Evolutionary conservation across 139 green algal species (phyloP).

Genomic region (Chlamydomonas applanata): DNA sequence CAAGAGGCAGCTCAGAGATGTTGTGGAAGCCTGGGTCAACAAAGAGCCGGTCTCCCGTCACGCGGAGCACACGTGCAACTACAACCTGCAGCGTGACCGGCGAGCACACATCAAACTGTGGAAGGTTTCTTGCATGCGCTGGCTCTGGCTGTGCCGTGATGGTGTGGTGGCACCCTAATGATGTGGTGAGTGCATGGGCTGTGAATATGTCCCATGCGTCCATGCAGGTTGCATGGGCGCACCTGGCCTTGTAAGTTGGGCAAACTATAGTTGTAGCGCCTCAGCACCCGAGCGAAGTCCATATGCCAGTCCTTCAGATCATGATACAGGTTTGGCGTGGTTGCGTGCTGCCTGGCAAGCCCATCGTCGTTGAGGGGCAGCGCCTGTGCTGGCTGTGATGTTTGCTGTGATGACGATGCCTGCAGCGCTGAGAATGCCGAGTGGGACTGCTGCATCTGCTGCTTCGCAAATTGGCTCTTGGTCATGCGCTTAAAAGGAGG

Average conservation of each 20-base stretch:
- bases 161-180: too few species aligned
- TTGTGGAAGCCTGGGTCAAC: slow-evolving; percentile 24
- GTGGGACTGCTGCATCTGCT: neutral
- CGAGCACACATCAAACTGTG: too few species aligned
- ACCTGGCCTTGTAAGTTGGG: slow-evolving; percentile 9
- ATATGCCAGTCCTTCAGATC: neutral
- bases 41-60: neutral
- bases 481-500: too few species aligned
- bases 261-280: slow-evolving; percentile 22
- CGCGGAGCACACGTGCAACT: neutral
- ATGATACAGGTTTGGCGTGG: neutral
- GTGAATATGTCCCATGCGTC: too few species aligned
- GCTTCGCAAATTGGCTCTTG: neutral
- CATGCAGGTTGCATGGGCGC: neutral
- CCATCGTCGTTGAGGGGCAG: neutral
- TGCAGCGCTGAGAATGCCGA: neutral
- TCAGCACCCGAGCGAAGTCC: neutral
- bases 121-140: too few species aligned
- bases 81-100: neutral
- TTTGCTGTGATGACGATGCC: neutral
- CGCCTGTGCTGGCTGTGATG: neutral
- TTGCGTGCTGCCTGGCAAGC: neutral
- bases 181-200: too few species aligned
- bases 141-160: too few species aligned
- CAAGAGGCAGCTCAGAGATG: slow-evolving; percentile 10